These are phyloP conservation scores for Gonapodya prolifera DNA, from an alignment of 192 early-diverging fungal species.

Conservation along the genomic window DNA sequence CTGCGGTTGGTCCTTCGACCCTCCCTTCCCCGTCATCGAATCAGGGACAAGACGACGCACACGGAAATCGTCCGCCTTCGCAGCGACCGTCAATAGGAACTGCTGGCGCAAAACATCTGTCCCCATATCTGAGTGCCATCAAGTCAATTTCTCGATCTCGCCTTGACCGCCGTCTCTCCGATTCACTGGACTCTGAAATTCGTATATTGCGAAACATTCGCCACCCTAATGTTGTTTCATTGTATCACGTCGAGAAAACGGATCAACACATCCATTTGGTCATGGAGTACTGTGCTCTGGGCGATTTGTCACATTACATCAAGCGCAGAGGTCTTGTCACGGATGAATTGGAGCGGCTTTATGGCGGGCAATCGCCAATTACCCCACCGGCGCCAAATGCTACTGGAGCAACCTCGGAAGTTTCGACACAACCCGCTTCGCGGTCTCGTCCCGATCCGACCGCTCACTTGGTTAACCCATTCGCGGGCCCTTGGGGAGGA, in stretches of 20 bases:
- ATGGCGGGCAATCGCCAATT: too few species aligned
- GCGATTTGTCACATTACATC: constrained; percentile 86
- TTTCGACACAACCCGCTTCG: neutral
- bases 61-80: neutral
- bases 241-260: constrained; percentile 86
- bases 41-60: neutral
- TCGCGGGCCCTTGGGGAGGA: constrained; percentile 52
- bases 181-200: constrained; percentile 94
- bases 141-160: constrained; percentile 82
- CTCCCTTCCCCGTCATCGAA: neutral
- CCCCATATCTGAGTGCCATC: constrained; percentile 38
- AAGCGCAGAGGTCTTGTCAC: constrained; percentile 35
- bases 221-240: constrained; percentile 77
- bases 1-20: neutral
- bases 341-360: neutral
- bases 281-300: constrained; percentile 96
- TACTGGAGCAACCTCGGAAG: neutral
- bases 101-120: too few species aligned
- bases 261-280: constrained; percentile 87
- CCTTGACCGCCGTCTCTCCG: constrained; percentile 78
- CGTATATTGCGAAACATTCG: constrained; percentile 72
- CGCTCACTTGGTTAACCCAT: too few species aligned
- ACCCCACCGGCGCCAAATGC: neutral
- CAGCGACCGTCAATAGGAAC: too few species aligned
- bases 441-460: neutral